Percentiles rank a stretch among this genome's conserved stretches.
These are phyloP conservation scores for Yamadazyma akitaensis DNA, from an alignment of 805 yeast genomes.

Conservation along the genomic window DNA sequence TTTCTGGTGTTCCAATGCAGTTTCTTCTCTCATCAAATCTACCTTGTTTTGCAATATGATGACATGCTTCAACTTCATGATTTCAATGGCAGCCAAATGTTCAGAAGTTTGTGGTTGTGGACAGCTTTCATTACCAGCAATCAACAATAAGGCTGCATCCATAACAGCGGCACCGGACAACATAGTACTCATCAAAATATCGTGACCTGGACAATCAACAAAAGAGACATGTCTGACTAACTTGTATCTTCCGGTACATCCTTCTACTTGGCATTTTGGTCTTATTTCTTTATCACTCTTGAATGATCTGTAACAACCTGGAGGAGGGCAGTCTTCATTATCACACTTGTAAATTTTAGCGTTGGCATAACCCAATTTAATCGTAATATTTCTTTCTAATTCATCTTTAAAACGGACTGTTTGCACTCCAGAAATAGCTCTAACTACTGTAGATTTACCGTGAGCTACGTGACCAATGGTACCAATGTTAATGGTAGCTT, in stretches of 20 bases:
- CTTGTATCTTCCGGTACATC: constrained; percentile 84
- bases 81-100: constrained; percentile 98
- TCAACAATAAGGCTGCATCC: constrained; percentile 96
- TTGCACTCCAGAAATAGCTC: constrained; percentile 97
- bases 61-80: constrained; percentile 96
- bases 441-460: constrained; percentile 90
- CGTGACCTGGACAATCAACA: constrained; percentile 99
- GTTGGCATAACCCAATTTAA: constrained; percentile 97
- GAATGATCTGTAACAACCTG: constrained; percentile 92
- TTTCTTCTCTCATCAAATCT: constrained; percentile 96
- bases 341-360: constrained; percentile 96
- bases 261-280: constrained; percentile 88
- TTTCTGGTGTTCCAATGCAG: constrained; percentile 93
- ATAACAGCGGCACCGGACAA: constrained; percentile 99
- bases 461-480: constrained; percentile 96
- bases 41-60: constrained; percentile 96
- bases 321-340: constrained; percentile 81
- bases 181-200: constrained; percentile 99
- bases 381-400: constrained; percentile 97
- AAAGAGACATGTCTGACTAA: constrained; percentile 95
- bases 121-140: constrained; percentile 98
- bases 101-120: constrained; percentile 99
- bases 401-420: constrained; percentile 99
- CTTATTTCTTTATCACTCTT: constrained; percentile 91
- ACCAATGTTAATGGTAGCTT: constrained; percentile 98